These are phyloP conservation scores for Tolypocladium paradoxum DNA, from an alignment of 2,329 filamentous ascomycete species.

Conservation along the genomic window DNA sequence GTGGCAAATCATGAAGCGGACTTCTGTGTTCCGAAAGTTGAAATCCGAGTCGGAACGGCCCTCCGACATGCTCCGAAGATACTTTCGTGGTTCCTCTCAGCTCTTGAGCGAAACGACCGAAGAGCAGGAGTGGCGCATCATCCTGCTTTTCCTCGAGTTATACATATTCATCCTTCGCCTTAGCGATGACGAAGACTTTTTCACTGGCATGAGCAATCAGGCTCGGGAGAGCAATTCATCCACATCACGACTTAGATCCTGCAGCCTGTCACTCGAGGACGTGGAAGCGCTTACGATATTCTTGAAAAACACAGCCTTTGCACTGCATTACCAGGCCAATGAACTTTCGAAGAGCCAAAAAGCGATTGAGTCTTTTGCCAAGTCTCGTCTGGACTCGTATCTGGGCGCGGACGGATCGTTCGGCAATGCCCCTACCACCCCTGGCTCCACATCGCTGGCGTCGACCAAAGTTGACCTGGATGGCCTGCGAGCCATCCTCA, in stretches of 20 bases:
- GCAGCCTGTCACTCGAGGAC: constrained; percentile 60
- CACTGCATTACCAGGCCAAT: constrained; percentile 72
- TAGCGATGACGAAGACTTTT: constrained; percentile 95
- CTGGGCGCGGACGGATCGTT: constrained; percentile 7
- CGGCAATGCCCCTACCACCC: not conserved
- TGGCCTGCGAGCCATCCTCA: constrained; percentile 70
- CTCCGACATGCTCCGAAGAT: constrained; percentile 17
- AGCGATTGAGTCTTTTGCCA: constrained; percentile 10
- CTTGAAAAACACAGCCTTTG: constrained; percentile 83
- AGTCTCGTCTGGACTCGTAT: constrained; percentile 18
- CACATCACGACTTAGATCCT: constrained; percentile 41
- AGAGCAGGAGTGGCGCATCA: constrained; percentile 67
- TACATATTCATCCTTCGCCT: constrained; percentile 88
- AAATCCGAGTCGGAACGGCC: constrained; percentile 18
- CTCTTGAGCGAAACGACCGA: constrained; percentile 12
- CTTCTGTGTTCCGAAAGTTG: constrained; percentile 25
- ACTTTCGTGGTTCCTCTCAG: constrained; percentile 18
- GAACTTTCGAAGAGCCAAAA: constrained; percentile 35
- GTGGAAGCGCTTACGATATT: constrained; percentile 69
- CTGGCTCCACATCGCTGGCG: not conserved
- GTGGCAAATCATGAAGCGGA: constrained; percentile 53
- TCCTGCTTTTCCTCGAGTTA: constrained; percentile 84
- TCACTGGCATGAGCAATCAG: constrained; percentile 43
- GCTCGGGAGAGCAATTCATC: constrained; percentile 25
- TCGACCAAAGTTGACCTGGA: constrained; percentile 49